These are phyloP conservation scores for Coix lacrymajobi DNA, from an alignment of 176 grass and related monocot genomes.

Conservation along the genomic window DNA sequence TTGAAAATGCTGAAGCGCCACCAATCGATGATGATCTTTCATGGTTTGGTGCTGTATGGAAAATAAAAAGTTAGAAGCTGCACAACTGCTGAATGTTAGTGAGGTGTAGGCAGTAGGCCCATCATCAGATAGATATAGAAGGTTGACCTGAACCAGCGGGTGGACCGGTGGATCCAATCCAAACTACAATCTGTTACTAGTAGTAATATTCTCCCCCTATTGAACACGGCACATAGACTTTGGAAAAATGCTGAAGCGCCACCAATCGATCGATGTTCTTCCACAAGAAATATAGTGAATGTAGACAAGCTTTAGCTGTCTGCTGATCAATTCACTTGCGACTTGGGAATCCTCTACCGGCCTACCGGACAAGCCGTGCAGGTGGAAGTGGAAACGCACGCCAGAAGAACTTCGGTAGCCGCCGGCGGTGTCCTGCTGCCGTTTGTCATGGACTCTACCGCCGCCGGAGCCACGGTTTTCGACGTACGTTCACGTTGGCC, in stretches of 20 bases:
- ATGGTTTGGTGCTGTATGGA: neutral
- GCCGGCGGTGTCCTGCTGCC: neutral
- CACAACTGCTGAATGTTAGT: neutral
- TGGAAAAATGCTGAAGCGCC: neutral
- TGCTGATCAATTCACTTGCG: neutral
- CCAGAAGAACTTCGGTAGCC: neutral
- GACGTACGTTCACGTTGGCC: neutral
- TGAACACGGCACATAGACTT: neutral
- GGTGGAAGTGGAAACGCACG: neutral
- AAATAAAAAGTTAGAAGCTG: neutral
- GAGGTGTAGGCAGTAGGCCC: neutral
- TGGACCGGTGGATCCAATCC: neutral
- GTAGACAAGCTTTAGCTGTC: neutral
- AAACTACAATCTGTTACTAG: neutral
- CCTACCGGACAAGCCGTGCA: neutral
- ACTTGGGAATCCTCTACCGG: neutral
- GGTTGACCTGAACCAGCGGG: conserved; percentile 6
- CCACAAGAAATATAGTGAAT: neutral
- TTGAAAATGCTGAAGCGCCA: neutral
- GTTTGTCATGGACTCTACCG: neutral
- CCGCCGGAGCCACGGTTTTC: neutral
- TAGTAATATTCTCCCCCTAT: neutral
- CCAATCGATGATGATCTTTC: neutral
- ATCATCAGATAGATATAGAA: neutral
- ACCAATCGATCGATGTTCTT: neutral